Evolutionary conservation across 2,329 filamentous ascomycete species (phyloP).

Genomic region (Claviceps sp.): DNA sequence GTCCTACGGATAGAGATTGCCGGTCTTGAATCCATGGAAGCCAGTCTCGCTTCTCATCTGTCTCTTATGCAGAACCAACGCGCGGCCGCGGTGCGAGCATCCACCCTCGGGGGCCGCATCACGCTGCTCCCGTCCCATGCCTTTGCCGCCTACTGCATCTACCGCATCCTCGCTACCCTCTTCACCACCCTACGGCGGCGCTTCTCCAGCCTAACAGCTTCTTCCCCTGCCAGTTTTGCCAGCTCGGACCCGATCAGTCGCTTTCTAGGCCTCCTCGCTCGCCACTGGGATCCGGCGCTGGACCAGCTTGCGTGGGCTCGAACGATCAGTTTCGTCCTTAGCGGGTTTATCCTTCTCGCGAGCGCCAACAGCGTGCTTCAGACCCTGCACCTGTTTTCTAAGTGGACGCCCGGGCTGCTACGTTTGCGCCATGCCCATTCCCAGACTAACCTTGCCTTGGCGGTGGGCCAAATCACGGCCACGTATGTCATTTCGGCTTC

Average conservation of each 20-base stretch:
- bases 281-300: conserved; percentile 71
- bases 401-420: conserved; percentile 58
- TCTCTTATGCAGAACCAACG: conserved; percentile 49
- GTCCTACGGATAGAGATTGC: conserved; percentile 60
- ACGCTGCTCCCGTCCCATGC: conserved; percentile 48
- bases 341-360: conserved; percentile 68
- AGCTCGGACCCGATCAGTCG: conserved; percentile 74
- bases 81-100: conserved; percentile 50
- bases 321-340: conserved; percentile 72
- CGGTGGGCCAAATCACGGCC: conserved; percentile 68
- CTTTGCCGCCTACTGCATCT: conserved; percentile 74
- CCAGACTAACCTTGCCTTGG: conserved; percentile 64
- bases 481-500: conserved; percentile 78
- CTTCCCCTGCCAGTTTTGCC: conserved; percentile 39
- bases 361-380: conserved; percentile 76
- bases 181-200: conserved; percentile 52
- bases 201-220: conserved; percentile 10
- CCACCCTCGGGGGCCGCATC: conserved; percentile 52
- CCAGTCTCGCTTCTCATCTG: conserved; percentile 53
- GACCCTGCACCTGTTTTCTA: conserved; percentile 69
- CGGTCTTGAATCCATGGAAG: conserved; percentile 69
- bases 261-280: conserved; percentile 63
- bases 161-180: conserved; percentile 62
- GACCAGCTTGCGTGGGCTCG: conserved; percentile 75
- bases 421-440: conserved; percentile 59